Evolutionary conservation across 305 asterid genomes (phyloP).

Genomic region (Rubia tinctorum): DNA sequence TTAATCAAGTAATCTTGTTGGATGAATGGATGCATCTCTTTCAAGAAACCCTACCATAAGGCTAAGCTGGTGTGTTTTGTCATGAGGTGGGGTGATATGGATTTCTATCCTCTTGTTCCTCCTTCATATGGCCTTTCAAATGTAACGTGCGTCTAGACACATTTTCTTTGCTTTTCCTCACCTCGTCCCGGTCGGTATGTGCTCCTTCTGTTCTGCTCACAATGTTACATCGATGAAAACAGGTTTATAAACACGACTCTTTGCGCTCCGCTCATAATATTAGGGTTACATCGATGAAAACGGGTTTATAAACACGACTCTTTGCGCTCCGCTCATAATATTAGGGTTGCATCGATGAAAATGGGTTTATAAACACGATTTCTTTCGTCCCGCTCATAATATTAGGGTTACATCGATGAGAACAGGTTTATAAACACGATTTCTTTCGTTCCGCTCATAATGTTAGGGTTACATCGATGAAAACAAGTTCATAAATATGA

Average conservation of each 20-base stretch:
- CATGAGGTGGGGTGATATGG: conserved; percentile 28
- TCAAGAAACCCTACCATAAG: conserved; percentile 35
- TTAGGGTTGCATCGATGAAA: neutral
- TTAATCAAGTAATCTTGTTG: neutral
- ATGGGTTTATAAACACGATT: neutral
- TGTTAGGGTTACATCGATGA: too few species aligned
- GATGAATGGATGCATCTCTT: conserved; percentile 11
- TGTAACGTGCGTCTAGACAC: neutral
- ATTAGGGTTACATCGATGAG: too few species aligned
- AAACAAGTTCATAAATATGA: too few species aligned
- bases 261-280: too few species aligned
- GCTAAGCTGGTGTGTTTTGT: conserved; percentile 41
- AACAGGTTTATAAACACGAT: too few species aligned
- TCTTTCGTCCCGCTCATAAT: too few species aligned
- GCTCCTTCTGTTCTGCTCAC: too few species aligned
- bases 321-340: neutral
- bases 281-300: too few species aligned
- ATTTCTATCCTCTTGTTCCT: conserved; percentile 19
- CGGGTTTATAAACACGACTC: too few species aligned
- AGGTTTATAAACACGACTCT: too few species aligned
- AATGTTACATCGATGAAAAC: too few species aligned
- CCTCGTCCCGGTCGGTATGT: neutral
- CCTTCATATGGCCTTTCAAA: conserved; percentile 1
- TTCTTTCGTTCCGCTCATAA: too few species aligned
- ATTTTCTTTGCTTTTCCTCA: neutral